These are phyloP conservation scores for Carex cristatella DNA, from an alignment of 176 grass and related monocot genomes.

Conservation along the genomic window DNA sequence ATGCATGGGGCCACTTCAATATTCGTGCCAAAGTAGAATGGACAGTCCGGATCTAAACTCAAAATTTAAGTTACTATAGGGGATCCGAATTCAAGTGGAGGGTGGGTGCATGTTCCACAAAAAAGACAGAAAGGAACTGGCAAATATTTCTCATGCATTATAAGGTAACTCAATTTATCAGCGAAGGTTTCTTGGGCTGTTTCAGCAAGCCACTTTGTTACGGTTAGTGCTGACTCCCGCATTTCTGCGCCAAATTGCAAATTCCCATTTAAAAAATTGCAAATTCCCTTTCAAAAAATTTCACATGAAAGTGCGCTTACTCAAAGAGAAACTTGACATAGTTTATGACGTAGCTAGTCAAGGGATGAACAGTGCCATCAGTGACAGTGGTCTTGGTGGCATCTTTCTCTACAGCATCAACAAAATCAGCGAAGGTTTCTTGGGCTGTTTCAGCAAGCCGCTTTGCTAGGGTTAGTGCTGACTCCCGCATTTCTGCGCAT, in stretches of 20 bases:
- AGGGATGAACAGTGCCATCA: conserved; percentile 96
- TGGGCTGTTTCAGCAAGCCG: conserved; percentile 84
- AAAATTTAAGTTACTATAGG: too few relatives aligned
- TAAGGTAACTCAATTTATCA: background rate
- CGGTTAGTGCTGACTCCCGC: too few relatives aligned
- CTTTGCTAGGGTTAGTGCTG: conserved; percentile 57
- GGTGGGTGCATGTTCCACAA: background rate
- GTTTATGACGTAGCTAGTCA: conserved; percentile 95
- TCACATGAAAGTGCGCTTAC: conserved; percentile 40
- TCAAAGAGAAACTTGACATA: conserved; percentile 94
- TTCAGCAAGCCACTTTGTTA: too few relatives aligned
- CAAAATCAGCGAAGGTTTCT: conserved; percentile 88
- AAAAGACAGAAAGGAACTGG: background rate
- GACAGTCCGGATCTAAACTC: too few relatives aligned
- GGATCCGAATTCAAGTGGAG: background rate
- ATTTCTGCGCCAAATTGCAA: too few relatives aligned
- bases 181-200: too few relatives aligned
- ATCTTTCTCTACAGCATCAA: conserved; percentile 94
- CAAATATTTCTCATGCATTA: background rate
- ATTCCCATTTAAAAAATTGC: background rate
- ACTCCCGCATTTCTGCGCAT: conserved; percentile 62
- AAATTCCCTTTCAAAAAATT: background rate
- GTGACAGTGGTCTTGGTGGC: conserved; percentile 75
- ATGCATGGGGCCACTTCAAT: too few relatives aligned
- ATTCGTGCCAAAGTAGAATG: too few relatives aligned